Evolutionary conservation across 768 basidiomycete genomes (phyloP).

Genomic region (Tulasnella sp.): DNA sequence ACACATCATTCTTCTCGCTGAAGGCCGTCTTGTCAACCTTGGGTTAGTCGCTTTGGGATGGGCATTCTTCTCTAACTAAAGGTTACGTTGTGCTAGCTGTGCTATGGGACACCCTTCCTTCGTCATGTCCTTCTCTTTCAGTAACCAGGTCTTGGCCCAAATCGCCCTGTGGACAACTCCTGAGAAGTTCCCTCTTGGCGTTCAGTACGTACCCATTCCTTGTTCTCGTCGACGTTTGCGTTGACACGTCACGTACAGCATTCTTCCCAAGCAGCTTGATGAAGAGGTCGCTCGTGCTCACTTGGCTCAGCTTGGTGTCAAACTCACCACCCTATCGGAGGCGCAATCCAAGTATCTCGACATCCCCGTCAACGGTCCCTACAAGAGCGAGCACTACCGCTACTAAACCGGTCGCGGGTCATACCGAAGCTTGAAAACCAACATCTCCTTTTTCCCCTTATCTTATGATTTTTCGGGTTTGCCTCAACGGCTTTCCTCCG

Average conservation of each 20-base stretch:
- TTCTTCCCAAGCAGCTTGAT: constrained; percentile 95
- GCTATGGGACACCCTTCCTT: constrained; percentile 98
- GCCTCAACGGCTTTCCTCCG: background rate
- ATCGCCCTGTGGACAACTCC: constrained; percentile 95
- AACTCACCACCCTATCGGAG: constrained; percentile 62
- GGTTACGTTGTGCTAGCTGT: constrained; percentile 39
- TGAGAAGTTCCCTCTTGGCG: constrained; percentile 87
- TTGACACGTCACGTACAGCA: constrained; percentile 28
- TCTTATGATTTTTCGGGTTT: background rate
- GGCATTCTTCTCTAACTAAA: background rate
- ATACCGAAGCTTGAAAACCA: background rate
- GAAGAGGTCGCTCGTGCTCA: constrained; percentile 99
- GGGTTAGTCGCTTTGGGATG: constrained; percentile 40
- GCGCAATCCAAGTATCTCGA: constrained; percentile 86
- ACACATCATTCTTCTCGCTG: constrained; percentile 93
- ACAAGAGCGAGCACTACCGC: constrained; percentile 63
- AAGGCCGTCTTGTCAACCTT: constrained; percentile 98
- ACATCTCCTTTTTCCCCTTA: background rate
- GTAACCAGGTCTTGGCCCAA: constrained; percentile 97
- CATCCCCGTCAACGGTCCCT: constrained; percentile 70
- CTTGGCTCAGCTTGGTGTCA: constrained; percentile 81
- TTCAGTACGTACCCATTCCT: constrained; percentile 40
- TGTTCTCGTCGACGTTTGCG: background rate
- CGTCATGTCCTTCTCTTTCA: constrained; percentile 99
- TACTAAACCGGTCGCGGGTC: constrained; percentile 30